A percentile compares a stretch with the other conserved stretches of the same genome.
Conservation (phyloP, 1,284 basidiomycete species). For the Termitomyces sp. region DNA sequence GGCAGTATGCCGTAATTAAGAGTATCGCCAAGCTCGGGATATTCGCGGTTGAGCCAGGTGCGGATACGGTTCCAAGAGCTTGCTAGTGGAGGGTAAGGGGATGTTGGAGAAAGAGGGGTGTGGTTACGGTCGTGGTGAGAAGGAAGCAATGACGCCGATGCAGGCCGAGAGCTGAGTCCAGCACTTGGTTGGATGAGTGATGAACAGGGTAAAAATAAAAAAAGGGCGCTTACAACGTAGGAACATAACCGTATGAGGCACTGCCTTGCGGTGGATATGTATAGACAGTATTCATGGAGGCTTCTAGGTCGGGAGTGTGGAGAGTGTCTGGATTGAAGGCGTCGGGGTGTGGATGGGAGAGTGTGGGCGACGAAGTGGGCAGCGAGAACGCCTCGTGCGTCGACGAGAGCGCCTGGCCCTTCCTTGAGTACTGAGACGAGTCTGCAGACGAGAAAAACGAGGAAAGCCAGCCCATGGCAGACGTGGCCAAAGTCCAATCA, state of each 20-base stretch:
- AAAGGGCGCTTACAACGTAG: constrained; percentile 46
- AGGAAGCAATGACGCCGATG: constrained; percentile 59
- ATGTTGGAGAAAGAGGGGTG: constrained; percentile 34
- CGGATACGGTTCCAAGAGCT: constrained; percentile 80
- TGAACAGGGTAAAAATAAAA: background rate
- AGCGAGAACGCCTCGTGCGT: constrained; percentile 79
- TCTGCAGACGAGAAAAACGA: constrained; percentile 53
- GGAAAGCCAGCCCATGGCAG: constrained; percentile 64
- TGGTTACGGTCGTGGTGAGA: constrained; percentile 50
- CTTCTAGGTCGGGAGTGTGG: constrained; percentile 41
- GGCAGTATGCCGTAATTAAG: constrained; percentile 83
- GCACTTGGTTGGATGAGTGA: constrained; percentile 18
- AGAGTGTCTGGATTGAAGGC: constrained; percentile 51
- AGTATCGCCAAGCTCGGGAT: constrained; percentile 87
- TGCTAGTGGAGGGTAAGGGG: constrained; percentile 67
- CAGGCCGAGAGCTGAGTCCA: constrained; percentile 42
- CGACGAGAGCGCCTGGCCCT: constrained; percentile 59
- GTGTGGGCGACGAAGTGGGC: constrained; percentile 62
- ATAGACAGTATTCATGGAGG: constrained; percentile 44
- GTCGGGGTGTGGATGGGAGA: constrained; percentile 44
- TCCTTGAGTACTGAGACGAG: constrained; percentile 25
- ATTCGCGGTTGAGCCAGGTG: constrained; percentile 71
- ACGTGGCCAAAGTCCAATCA: constrained; percentile 4
- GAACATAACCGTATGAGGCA: constrained; percentile 51
- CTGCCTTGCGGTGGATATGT: constrained; percentile 70